Percentiles rank a stretch among this genome's conserved stretches.
Conservation (phyloP, 1,284 basidiomycete species). For the Sanghuangporus sanghuang region DNA sequence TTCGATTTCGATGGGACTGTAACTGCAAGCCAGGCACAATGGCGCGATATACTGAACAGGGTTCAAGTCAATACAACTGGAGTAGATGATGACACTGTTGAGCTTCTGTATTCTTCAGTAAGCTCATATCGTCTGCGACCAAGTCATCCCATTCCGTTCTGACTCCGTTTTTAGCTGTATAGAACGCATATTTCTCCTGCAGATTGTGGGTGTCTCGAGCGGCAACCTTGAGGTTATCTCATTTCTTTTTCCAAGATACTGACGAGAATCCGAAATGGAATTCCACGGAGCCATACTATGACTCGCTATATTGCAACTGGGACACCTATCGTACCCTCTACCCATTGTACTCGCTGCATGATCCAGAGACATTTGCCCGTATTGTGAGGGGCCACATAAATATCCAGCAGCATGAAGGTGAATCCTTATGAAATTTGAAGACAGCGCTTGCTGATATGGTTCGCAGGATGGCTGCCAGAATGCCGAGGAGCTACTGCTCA, state of each 20-base stretch:
- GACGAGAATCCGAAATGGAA: conserved; percentile 68
- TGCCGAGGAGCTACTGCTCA: conserved; percentile 47
- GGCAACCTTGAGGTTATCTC: background rate
- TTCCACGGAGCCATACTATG: conserved; percentile 60
- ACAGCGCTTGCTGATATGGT: background rate
- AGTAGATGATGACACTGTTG: conserved; percentile 43
- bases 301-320: conserved; percentile 70
- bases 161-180: conserved; percentile 39
- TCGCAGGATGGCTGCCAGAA: conserved; percentile 55
- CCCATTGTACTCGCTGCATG: conserved; percentile 56
- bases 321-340: conserved; percentile 60
- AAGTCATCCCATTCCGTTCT: background rate
- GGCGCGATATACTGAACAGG: conserved; percentile 52
- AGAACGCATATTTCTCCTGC: conserved; percentile 62
- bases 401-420: conserved; percentile 62
- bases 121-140: conserved; percentile 16
- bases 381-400: conserved; percentile 61
- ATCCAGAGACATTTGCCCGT: conserved; percentile 47
- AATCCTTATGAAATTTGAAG: conserved; percentile 3
- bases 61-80: conserved; percentile 47
- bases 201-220: conserved; percentile 40
- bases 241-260: conserved; percentile 37
- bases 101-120: conserved; percentile 57
- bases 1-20: conserved; percentile 49
- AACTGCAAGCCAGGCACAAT: conserved; percentile 37